Percentiles rank a stretch among this genome's conserved stretches.
Conservation (phyloP, 1,284 basidiomycete species). For the Apiotrichum gamsii region DNA sequence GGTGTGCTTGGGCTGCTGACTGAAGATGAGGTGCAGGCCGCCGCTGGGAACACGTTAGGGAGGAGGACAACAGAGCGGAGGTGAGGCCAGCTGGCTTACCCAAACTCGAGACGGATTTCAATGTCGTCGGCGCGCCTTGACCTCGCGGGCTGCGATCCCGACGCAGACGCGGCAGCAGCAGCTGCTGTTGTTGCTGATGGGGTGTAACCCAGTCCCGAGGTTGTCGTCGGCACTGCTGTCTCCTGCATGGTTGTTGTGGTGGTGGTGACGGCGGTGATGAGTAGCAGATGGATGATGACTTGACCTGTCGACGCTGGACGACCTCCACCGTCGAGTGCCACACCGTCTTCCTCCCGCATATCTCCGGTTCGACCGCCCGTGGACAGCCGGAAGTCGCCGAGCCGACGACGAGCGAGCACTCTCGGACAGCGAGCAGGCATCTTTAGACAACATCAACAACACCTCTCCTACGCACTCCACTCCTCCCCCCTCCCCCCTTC, state of each 20-base stretch:
- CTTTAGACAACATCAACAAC: not conserved
- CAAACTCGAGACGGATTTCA: conserved; percentile 19
- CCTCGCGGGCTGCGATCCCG: too few species aligned
- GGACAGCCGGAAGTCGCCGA: not conserved
- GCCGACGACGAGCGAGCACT: not conserved
- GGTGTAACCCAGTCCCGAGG: conserved; percentile 27
- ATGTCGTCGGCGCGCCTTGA: conserved; percentile 10
- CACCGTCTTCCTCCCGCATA: not conserved
- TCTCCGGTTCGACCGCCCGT: not conserved
- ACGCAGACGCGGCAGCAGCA: not conserved
- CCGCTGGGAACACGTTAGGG: conserved; percentile 54
- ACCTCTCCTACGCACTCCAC: too few species aligned
- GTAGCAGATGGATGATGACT: too few species aligned
- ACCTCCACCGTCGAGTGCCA: conserved; percentile 5
- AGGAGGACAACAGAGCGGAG: not conserved
- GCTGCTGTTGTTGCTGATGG: conserved; percentile 6
- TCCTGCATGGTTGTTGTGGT: conserved; percentile 3
- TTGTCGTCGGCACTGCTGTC: conserved; percentile 12
- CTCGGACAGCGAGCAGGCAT: not conserved
- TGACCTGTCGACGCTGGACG: too few species aligned
- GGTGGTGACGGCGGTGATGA: not conserved
- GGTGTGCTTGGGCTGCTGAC: conserved; percentile 57
- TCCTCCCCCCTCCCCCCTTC: not conserved
- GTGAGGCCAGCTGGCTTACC: conserved; percentile 1
- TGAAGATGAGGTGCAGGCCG: conserved; percentile 80